A percentile compares a stretch with the other conserved stretches of the same genome.
Evolutionary conservation across 139 green algal genomes (phyloP).

Genomic region (Volvox africanus): DNA sequence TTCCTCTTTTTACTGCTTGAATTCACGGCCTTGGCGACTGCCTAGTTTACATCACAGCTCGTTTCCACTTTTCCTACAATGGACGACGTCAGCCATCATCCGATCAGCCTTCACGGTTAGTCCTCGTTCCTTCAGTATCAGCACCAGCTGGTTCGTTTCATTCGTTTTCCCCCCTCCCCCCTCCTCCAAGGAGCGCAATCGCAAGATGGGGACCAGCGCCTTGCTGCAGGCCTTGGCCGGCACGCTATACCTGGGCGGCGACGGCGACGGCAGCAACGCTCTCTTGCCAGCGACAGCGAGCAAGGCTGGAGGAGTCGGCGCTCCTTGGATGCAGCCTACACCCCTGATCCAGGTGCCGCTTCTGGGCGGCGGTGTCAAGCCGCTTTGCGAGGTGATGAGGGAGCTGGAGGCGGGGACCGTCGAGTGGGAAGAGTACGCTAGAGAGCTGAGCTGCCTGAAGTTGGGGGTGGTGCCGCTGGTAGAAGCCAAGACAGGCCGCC

Average conservation of each 20-base stretch:
- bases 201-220: neutral
- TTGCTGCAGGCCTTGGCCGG: neutral
- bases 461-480: neutral
- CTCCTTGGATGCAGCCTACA: neutral
- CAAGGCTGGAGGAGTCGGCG: neutral
- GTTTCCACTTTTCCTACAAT: no score
- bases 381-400: neutral
- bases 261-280: neutral
- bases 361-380: neutral
- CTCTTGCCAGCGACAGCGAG: neutral
- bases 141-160: no score
- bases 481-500: no score
- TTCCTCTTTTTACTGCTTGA: no score
- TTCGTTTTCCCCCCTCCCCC: no score
- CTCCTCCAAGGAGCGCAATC: neutral
- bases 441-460: neutral
- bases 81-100: no score
- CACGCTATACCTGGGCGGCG: neutral
- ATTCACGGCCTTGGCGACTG: no score
- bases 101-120: no score
- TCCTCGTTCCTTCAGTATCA: no score
- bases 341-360: neutral
- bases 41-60: no score
- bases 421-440: neutral
- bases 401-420: neutral